A percentile compares a stretch with the other conserved stretches of the same genome.
Conservation (phyloP, 2,329 filamentous ascomycete species). For the Pleomassaria siparia region DNA sequence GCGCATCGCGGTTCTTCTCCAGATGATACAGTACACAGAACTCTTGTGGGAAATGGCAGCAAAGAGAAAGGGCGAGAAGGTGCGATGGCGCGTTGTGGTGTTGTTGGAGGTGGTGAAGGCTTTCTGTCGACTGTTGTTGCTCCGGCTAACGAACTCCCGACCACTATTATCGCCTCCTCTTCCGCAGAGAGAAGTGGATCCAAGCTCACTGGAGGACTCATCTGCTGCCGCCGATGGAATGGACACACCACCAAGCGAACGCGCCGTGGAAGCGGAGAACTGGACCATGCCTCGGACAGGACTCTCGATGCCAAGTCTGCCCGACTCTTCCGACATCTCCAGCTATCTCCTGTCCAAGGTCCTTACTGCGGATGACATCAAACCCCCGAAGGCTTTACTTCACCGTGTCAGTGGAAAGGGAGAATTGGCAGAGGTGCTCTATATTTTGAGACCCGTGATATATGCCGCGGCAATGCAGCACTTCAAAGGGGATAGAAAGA, state of each 20-base stretch:
- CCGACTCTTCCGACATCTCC: conserved; percentile 78
- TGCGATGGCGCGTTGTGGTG: conserved; percentile 85
- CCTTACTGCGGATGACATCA: conserved; percentile 93
- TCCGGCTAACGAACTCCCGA: conserved; percentile 79
- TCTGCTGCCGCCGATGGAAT: conserved; percentile 50
- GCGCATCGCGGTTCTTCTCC: conserved; percentile 76
- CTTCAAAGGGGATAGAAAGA: conserved; percentile 69
- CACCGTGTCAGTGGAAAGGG: conserved; percentile 74
- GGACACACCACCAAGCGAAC: conserved; percentile 47
- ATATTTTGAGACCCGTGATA: conserved; percentile 83
- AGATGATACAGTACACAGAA: conserved; percentile 93
- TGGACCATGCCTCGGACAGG: conserved; percentile 97
- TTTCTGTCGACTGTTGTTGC: conserved; percentile 74
- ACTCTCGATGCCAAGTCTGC: conserved; percentile 79
- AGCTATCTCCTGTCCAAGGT: conserved; percentile 87
- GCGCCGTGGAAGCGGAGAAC: conserved; percentile 47
- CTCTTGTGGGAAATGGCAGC: conserved; percentile 97
- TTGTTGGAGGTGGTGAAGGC: conserved; percentile 85
- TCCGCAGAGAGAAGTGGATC: conserved; percentile 80
- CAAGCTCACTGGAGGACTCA: conserved; percentile 59
- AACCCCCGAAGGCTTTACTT: conserved; percentile 83
- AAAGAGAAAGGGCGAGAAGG: conserved; percentile 77
- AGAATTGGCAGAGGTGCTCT: conserved; percentile 83
- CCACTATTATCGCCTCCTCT: conserved; percentile 81
- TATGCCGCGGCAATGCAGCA: conserved; percentile 83